Base-by-base conservation (phyloP, 164 flowering plant genomes). In the Akebia trifoliata region DNA sequence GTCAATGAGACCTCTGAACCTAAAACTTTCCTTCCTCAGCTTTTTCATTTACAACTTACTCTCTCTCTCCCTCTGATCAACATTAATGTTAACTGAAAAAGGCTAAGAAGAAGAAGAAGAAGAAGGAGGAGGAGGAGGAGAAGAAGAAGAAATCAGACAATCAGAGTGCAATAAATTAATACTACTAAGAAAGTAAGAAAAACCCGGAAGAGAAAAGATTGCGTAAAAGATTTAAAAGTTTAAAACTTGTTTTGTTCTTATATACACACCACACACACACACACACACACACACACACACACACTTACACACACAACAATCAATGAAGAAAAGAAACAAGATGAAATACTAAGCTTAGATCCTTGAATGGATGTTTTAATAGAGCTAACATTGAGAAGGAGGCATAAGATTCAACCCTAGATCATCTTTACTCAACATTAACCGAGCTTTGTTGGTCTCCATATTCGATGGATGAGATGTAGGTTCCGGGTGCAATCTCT, bases 351-450 rank as follows among this genome's bases (percentile, higher is more conserved):
- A 34, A 62, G 2, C 32, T 35, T n/a, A 32, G 38, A 56, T 36
- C 29, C 56, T 63, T 50, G 48, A 57, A 49, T 39, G 36, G 38
- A 24, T 24, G 1, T 20, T 29, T 11, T 18, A 36, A 42, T 11
- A 53, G 18, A 58, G 18, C 58, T 76, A 81, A 69, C 78, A 78
- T 21, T 65, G 72, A 29, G 91, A 82, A 72, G 90, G 80, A 60
- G 88, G 82, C 96, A 82, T 91, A 65, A 92, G 95, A 76, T 83
- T 83, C 57, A 92, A 69, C 42, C 92, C 93, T 67, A 92, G 69
- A 66, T 87, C 93, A 62, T 86, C 83, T 28, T 80, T 81, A 8
- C 73, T 77, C 65, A 78, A 54, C 12, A 75, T 71, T 52, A 80
- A 65, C 24, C 94, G 78, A 36, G 87, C 65, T 68, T 84, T 85